These are phyloP conservation scores for Fragosphaeria purpurea DNA, from an alignment of 2,329 filamentous ascomycete genomes.

Conservation along the genomic window DNA sequence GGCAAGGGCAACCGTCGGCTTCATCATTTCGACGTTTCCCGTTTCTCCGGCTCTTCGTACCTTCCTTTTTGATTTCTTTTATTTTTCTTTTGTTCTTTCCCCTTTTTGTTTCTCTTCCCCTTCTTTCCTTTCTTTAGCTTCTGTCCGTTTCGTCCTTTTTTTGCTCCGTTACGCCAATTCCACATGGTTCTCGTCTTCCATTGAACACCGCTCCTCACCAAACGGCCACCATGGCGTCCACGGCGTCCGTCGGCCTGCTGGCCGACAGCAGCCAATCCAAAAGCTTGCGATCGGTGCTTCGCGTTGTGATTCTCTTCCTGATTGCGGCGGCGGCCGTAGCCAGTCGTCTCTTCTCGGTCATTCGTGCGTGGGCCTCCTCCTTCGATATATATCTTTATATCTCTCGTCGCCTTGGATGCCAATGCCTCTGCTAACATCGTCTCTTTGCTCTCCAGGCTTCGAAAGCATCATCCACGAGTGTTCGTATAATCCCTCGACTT, in stretches of 20 bases:
- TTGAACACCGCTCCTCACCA: background rate
- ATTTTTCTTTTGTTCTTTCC: background rate
- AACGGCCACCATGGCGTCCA: constrained; percentile 34
- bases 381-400: constrained; percentile 8
- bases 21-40: background rate
- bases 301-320: constrained; percentile 79
- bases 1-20: constrained; percentile 4
- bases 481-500: constrained; percentile 39
- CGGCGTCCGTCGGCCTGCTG: constrained; percentile 41
- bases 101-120: background rate
- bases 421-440: constrained; percentile 1
- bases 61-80: background rate
- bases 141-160: background rate
- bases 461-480: constrained; percentile 99
- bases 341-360: constrained; percentile 95
- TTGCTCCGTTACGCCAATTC: too few relatives aligned
- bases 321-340: constrained; percentile 88
- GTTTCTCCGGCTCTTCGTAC: background rate
- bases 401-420: background rate
- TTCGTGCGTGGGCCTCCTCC: constrained; percentile 54
- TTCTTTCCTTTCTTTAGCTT: background rate
- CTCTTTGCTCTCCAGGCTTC: constrained; percentile 51
- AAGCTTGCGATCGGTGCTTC: constrained; percentile 75
- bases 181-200: background rate
- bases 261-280: constrained; percentile 69